A percentile compares a stretch with the other conserved stretches of the same genome.
Conservation (phyloP, 164 flowering plant genomes). For the Aristolochia californica region DNA sequence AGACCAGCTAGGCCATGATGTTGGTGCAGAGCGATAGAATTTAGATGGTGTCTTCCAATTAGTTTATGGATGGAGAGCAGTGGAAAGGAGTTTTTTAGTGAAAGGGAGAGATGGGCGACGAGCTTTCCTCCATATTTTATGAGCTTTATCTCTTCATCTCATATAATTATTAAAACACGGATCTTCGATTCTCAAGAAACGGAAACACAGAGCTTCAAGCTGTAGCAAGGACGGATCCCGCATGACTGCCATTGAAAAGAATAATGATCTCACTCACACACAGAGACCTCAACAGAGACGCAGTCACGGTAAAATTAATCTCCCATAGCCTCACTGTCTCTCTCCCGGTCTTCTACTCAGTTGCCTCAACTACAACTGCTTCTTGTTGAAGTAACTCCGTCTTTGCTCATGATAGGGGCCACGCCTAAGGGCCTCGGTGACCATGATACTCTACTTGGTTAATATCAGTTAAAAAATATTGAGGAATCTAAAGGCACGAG, state of each 20-base stretch:
- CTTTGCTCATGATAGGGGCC: not conserved
- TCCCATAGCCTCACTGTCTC: not conserved
- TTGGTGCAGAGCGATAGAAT: constrained; percentile 43
- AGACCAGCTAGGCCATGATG: constrained; percentile 46
- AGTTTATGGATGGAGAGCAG: constrained; percentile 28
- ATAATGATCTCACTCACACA: not conserved
- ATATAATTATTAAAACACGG: not conserved
- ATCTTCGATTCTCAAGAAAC: not conserved
- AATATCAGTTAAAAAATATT: not conserved
- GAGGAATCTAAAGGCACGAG: constrained; percentile 38
- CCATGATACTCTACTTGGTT: not conserved
- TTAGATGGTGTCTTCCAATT: constrained; percentile 30
- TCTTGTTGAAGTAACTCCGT: not conserved
- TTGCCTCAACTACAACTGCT: not conserved
- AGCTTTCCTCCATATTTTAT: constrained; percentile 18
- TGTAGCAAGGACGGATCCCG: not conserved
- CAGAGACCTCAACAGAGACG: not conserved
- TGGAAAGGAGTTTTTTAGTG: constrained; percentile 12
- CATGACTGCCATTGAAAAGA: not conserved
- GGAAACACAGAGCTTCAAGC: not conserved
- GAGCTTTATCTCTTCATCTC: constrained; percentile 12
- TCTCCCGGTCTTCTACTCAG: not conserved
- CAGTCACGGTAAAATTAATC: not conserved
- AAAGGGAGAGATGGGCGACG: constrained; percentile 18
- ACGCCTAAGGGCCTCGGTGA: not conserved